Evolutionary conservation across 108 stramenopile genomes (phyloP).

Genomic region (Cyclotella atomus): DNA sequence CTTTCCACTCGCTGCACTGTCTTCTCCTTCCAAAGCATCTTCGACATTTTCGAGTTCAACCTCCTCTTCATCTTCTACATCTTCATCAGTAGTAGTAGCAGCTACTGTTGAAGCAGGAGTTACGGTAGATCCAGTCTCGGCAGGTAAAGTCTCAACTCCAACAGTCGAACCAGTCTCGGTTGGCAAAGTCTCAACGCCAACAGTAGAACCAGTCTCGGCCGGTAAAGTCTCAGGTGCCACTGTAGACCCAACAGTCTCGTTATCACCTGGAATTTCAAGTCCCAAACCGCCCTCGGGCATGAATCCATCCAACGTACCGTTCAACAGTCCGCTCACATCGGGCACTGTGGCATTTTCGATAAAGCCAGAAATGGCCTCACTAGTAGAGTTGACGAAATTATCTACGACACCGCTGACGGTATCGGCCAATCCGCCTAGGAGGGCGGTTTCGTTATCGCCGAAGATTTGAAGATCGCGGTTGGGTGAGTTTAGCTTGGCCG

Average conservation of each 20-base stretch:
- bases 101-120: too few species aligned
- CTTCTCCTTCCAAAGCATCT: too few species aligned
- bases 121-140: too few species aligned
- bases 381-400: neutral
- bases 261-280: neutral
- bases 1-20: too few species aligned
- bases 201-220: neutral
- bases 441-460: neutral
- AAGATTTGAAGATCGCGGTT: neutral
- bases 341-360: neutral
- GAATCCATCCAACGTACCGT: neutral
- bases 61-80: too few species aligned
- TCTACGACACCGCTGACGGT: neutral
- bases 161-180: neutral
- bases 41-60: too few species aligned
- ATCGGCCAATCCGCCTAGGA: neutral
- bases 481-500: constrained; percentile 6
- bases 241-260: neutral
- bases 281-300: constrained; percentile 5
- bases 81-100: too few species aligned
- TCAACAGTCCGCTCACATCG: neutral
- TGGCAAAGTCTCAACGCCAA: neutral
- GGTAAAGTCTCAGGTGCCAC: neutral
- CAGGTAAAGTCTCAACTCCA: neutral
- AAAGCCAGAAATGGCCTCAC: too few species aligned